Evolutionary conservation across 441 rosid genomes (phyloP).

Genomic region (Kokia cookei): DNA sequence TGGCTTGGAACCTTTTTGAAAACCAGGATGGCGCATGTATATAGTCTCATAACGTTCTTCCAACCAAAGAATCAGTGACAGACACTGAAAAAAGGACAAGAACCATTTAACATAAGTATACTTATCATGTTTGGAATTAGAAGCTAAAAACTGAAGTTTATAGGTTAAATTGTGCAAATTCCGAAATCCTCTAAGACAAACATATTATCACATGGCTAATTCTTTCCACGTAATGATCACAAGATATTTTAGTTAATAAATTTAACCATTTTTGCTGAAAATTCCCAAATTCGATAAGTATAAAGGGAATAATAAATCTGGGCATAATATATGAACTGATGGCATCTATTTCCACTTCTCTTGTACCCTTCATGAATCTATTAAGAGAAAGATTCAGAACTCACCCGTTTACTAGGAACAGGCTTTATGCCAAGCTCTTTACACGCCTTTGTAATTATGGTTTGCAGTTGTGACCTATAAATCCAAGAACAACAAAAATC

Average conservation of each 20-base stretch:
- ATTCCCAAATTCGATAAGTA: too few relatives aligned
- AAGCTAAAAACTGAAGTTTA: neutral
- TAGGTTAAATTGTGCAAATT: neutral
- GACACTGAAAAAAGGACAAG: constrained; percentile 50
- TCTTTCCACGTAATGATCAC: too few relatives aligned
- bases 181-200: too few relatives aligned
- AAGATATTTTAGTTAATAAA: too few relatives aligned
- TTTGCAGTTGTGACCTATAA: constrained; percentile 93
- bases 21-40: constrained; percentile 83
- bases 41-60: constrained; percentile 86
- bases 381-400: constrained; percentile 11
- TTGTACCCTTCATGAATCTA: neutral
- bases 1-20: constrained; percentile 84
- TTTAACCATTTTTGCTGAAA: too few relatives aligned
- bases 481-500: constrained; percentile 4
- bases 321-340: too few relatives aligned
- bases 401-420: constrained; percentile 82
- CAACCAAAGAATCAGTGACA: constrained; percentile 80
- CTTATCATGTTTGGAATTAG: neutral
- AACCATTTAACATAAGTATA: neutral
- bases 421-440: constrained; percentile 82
- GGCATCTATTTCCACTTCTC: neutral
- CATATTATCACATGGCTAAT: too few relatives aligned
- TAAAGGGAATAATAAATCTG: too few relatives aligned
- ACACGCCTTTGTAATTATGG: constrained; percentile 80